These are phyloP conservation scores for Fusarium sp. DNA, from an alignment of 2,329 filamentous ascomycete genomes.

Conservation along the genomic window DNA sequence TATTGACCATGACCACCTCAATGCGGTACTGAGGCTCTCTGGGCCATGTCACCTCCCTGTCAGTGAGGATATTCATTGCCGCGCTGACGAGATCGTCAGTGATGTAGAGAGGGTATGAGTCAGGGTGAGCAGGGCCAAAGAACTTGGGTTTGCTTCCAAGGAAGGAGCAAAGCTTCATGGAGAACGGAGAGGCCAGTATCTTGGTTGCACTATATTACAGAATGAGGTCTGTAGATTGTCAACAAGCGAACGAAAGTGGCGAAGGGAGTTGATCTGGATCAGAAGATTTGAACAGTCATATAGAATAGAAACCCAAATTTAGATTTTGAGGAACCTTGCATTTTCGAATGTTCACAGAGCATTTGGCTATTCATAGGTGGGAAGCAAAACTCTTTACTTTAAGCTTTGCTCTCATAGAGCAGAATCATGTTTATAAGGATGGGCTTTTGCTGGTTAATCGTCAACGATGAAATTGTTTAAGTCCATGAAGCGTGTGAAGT, in stretches of 20 bases:
- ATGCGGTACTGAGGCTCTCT: not conserved
- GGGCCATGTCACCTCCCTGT: not conserved
- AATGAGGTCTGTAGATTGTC: not conserved
- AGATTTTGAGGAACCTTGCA: not conserved
- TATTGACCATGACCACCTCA: slow-evolving; percentile 1
- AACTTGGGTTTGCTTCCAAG: not conserved
- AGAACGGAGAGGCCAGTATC: not conserved
- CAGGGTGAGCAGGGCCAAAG: slow-evolving; percentile 10
- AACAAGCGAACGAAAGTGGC: not conserved
- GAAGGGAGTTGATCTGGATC: not conserved
- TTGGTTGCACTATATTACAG: not conserved
- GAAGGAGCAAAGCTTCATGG: not conserved
- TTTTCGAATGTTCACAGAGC: not conserved
- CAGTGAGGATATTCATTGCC: not conserved
- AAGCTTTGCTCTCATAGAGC: not conserved
- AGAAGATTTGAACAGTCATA: not conserved
- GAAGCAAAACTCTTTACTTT: not conserved
- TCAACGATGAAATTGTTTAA: not conserved
- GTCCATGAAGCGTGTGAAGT: not conserved
- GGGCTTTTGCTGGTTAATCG: not conserved
- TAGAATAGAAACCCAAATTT: not conserved
- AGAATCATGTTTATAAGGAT: not conserved
- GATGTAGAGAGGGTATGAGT: slow-evolving; percentile 11
- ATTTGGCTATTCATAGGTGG: no score
- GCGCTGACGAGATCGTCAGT: slow-evolving; percentile 7